Base-by-base conservation (phyloP, 345 rosid species). In the Stellera chamaejasme region DNA sequence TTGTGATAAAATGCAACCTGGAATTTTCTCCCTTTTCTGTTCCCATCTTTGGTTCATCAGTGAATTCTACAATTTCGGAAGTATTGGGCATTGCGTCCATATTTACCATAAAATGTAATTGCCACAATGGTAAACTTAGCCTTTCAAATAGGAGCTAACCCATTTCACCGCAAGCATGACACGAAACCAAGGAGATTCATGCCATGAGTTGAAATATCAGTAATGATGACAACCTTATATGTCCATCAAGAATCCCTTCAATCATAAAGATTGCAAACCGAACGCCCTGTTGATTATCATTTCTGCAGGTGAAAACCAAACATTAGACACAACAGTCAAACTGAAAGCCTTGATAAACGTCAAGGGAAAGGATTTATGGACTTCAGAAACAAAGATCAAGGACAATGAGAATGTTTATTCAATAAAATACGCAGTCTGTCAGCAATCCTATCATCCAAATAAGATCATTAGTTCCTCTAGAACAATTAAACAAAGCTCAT, bases 21-120 rank as follows among this genome's bases (percentile, higher is more conserved):
- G 52, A 67, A 47, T 62, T 59, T 60, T 66, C 72, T 44, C 43
- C 52, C 58, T 62, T 56, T 58, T 64, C 66, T 2, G 45, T 53
- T 49, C 66, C 71, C 61, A 56, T 63, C 32, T 60, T 54, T 5
- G 66, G 41, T 27, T 72, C 80, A 54, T 80, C 82, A 45, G 59
- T 63, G 6, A 80, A 62, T 69, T 86, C 90, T 44, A 74, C 72
- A 48, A 86, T 86, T 68, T 86, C 95, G 61, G 72, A 73, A 43
- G 73, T 68, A 57, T 62, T 68, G 11, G 72, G 45, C n/a, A 59
- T 13, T 9, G 55, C 13, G 65, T 77, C 75, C 84, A 82, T 82
- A 60, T 60, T 50, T 39, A 2, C 19, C 13, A 64, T 61, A 50
- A 62, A 72, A n/a, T 59, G 58, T 45, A 52, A 64, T 48, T 12